phyloP scores from a whole-genome alignment of 1,284 basidiomycete species.

The Ceratobasidium sp. region DNA sequence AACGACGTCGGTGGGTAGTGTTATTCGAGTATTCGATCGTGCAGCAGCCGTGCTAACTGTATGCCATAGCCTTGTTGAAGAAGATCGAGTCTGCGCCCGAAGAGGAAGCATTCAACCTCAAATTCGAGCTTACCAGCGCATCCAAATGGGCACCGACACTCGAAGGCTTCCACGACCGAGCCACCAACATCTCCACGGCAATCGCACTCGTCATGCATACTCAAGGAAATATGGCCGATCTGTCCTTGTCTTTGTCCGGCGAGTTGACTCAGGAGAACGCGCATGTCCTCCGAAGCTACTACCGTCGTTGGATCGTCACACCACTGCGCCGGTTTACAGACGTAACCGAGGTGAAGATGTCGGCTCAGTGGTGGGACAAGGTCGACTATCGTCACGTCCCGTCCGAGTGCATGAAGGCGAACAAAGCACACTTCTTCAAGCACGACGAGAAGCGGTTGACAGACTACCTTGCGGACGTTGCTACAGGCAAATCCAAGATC shows the following conservation, averaged over 20 bases:
- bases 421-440: constrained; percentile 65
- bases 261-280: constrained; percentile 53
- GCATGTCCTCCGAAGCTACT: constrained; percentile 64
- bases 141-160: constrained; percentile 79
- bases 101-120: constrained; percentile 54
- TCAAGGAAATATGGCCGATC: constrained; percentile 50
- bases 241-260: constrained; percentile 53
- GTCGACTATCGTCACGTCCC: constrained; percentile 62
- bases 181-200: constrained; percentile 73
- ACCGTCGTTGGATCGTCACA: constrained; percentile 67
- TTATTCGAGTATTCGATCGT: no score
- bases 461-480: constrained; percentile 67
- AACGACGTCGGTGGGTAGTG: constrained; percentile 59
- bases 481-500: constrained; percentile 66
- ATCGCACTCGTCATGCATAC: constrained; percentile 67
- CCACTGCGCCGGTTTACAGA: constrained; percentile 64
- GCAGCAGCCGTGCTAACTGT: constrained; percentile 1
- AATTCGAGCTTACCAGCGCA: constrained; percentile 66
- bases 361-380: constrained; percentile 67
- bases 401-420: constrained; percentile 70
- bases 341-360: constrained; percentile 73
- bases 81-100: constrained; percentile 56
- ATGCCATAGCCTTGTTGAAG: constrained; percentile 43
- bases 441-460: constrained; percentile 72
- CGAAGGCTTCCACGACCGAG: constrained; percentile 68